Base-by-base conservation (phyloP, 345 rosid genomes). In the Aquilaria yunnanensis region DNA sequence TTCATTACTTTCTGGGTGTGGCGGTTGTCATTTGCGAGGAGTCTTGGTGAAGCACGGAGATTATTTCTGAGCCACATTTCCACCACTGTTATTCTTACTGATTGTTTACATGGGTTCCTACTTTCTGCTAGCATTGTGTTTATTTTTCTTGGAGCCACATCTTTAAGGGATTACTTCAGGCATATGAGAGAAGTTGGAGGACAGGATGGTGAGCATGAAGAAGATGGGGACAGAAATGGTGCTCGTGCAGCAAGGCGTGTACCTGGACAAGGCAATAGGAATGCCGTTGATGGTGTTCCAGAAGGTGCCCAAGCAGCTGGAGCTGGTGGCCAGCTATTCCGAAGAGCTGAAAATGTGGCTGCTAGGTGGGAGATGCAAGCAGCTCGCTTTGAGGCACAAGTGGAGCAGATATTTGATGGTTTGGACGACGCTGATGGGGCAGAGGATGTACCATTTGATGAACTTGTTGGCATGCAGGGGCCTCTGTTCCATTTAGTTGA, bases 381-480 rank as follows among this genome's bases (percentile, higher is more conserved):
- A 56, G 99, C 96, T 70, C 96, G 97, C 72, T 87, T 94, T 16
- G 99, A 94, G 76, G 97, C 97, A 71, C 99, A 89, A 70, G 96
- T 94, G 63, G 99, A 94, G 68, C 99, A 90, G 75, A 94, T 94
- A 88, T 90, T 94, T 80, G 99, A 94, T 82, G 99, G 95, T 49
- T 72, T 94, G 76, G 99, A 94, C 37, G 99, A 90, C 65, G 97
- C 91, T 77, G 99, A 94, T 80, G 99, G 96, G 70, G 99, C 99
- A 9, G 99, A 95, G 81, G 99, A 95, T 66, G 99, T 95, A 29
- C 99, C 99, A 51, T 95, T 95, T 69, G 99, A 95, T 55, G 99
- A 95, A 80, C 90, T 95, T 63, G 99, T 91, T 60, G 97, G 97
- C 72, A 95, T 95, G 97, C 99, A 91, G 83, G 96, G 99, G 60